Evolutionary conservation across 306 rosid genomes (phyloP).

Genomic region (Vigna unguiculata): DNA sequence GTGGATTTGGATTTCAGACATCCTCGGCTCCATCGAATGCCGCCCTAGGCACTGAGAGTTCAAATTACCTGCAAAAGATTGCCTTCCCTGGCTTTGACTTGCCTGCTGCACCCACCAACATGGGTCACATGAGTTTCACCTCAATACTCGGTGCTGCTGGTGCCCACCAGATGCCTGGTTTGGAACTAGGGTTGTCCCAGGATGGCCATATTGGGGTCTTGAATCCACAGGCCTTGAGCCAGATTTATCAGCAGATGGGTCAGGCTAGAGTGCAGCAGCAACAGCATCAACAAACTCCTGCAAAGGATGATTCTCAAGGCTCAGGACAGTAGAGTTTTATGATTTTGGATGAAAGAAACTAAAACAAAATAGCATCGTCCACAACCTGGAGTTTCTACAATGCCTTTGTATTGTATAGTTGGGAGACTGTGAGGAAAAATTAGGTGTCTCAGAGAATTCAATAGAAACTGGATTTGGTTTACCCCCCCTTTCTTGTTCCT

Average conservation of each 20-base stretch:
- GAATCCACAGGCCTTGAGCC: slow-evolving; percentile 80
- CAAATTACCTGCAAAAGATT: slow-evolving; percentile 82
- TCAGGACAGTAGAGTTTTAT: slow-evolving; percentile 68
- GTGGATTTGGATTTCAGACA: slow-evolving; percentile 77
- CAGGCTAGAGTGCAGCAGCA: slow-evolving; percentile 73
- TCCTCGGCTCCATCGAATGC: slow-evolving; percentile 65
- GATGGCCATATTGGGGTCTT: slow-evolving; percentile 93
- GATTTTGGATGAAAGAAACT: slow-evolving; percentile 33
- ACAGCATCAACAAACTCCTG: slow-evolving; percentile 57
- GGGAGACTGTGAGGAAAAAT: slow-evolving; percentile 54
- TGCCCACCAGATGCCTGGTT: slow-evolving; percentile 76
- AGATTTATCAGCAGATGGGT: slow-evolving; percentile 97
- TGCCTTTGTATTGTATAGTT: slow-evolving; percentile 62
- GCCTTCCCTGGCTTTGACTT: slow-evolving; percentile 87
- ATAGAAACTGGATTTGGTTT: slow-evolving; percentile 75
- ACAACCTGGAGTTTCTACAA: slow-evolving; percentile 56
- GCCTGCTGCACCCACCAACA: slow-evolving; percentile 63
- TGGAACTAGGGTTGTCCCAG: slow-evolving; percentile 91
- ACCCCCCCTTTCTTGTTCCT: slow-evolving; percentile 58
- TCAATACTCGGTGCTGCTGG: slow-evolving; percentile 83
- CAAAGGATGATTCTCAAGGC: slow-evolving; percentile 94
- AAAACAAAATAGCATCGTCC: slow-evolving; percentile 50
- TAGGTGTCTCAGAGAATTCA: slow-evolving; percentile 58
- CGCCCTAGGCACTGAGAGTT: slow-evolving; percentile 58
- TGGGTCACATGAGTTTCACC: slow-evolving; percentile 92